A percentile compares a stretch with the other conserved stretches of the same genome.
phyloP scores from a whole-genome alignment of 805 yeast genomes.

The Lipomyces kockii region DNA sequence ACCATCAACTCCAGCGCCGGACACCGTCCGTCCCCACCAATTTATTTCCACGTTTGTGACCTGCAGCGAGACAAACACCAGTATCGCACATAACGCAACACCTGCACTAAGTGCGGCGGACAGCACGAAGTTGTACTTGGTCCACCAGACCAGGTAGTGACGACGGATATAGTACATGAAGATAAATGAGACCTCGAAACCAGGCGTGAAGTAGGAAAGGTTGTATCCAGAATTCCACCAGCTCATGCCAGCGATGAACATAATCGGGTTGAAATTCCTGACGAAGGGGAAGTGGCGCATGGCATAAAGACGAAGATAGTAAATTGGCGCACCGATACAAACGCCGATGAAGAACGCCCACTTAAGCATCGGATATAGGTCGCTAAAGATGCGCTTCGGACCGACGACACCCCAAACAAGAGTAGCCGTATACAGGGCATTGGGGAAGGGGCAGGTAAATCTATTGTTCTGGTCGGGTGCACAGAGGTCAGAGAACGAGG shows the following conservation, averaged over 20 bases:
- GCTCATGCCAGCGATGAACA: constrained; percentile 30
- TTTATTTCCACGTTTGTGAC: constrained; percentile 51
- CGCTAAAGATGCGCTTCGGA: constrained; percentile 53
- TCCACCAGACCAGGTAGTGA: constrained; percentile 61
- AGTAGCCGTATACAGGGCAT: constrained; percentile 55
- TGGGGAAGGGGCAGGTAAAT: constrained; percentile 51
- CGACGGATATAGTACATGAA: constrained; percentile 52
- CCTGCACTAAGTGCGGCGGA: constrained; percentile 65
- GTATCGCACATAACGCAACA: constrained; percentile 62
- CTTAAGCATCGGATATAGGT: constrained; percentile 35
- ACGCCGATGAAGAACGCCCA: constrained; percentile 36
- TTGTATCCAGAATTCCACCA: constrained; percentile 29
- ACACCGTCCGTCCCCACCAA: constrained; percentile 67
- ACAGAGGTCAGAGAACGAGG: constrained; percentile 45
- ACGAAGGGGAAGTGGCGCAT: constrained; percentile 13
- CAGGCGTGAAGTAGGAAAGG: constrained; percentile 32
- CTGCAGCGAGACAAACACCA: constrained; percentile 60
- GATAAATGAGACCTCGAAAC: constrained; percentile 42
- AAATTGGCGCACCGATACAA: constrained; percentile 28
- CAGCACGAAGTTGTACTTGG: constrained; percentile 55
- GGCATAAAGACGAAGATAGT: constrained; percentile 14
- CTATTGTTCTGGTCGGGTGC: constrained; percentile 46
- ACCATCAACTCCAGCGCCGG: constrained; percentile 38
- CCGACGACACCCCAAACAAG: constrained; percentile 65
- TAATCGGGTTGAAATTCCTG: constrained; percentile 30